These are phyloP conservation scores for Alternaria infectoria DNA, from an alignment of 2,329 filamentous ascomycete genomes.

Conservation along the genomic window DNA sequence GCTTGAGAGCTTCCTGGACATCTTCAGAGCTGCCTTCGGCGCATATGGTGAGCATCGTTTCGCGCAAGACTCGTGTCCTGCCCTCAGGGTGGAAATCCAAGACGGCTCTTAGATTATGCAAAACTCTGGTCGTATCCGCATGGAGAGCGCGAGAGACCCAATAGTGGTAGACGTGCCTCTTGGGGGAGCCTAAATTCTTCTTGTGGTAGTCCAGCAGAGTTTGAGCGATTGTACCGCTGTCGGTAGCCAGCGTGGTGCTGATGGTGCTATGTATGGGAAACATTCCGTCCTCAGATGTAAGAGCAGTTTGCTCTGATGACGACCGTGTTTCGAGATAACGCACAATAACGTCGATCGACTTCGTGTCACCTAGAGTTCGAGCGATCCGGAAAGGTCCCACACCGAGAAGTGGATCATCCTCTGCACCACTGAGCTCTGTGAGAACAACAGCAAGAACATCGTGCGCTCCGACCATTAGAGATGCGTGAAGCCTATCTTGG, in stretches of 20 bases:
- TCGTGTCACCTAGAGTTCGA: background rate
- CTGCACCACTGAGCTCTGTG: background rate
- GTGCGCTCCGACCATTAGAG: background rate
- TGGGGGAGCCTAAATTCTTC: background rate
- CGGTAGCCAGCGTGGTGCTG: fast-evolving
- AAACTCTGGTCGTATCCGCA: background rate
- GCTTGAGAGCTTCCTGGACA: background rate
- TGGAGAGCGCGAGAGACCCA: background rate
- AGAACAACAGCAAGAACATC: background rate
- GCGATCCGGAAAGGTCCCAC: background rate
- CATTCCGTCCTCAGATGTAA: fast-evolving
- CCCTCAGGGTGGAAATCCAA: background rate
- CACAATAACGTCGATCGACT: background rate
- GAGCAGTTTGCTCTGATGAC: fast-evolving
- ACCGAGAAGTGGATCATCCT: fast-evolving
- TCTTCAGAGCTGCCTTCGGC: background rate
- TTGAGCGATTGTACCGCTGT: background rate
- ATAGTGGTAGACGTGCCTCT: background rate
- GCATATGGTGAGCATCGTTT: background rate
- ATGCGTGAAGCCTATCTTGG: background rate
- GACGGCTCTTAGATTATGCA: background rate
- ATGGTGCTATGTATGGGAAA: background rate
- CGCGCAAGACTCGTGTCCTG: background rate
- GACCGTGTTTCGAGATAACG: background rate
- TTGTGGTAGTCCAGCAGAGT: background rate